Percentiles rank a stretch among this genome's conserved stretches.
phyloP scores from a whole-genome alignment of 2,329 filamentous ascomycete genomes.

The Trichoderma sp. region DNA sequence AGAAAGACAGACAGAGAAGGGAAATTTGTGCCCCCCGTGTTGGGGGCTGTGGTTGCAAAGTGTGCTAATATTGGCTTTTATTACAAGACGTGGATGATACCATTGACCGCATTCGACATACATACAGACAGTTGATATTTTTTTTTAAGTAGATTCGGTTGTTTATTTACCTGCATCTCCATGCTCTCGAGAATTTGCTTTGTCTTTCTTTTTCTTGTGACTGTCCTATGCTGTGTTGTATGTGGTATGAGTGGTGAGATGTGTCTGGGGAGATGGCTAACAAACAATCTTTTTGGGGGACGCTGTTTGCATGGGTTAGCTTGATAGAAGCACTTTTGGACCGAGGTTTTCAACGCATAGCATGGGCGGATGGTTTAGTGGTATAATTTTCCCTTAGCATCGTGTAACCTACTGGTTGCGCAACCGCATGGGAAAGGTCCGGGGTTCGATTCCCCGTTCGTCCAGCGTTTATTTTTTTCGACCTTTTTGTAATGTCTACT shows the following conservation, averaged over 20 bases:
- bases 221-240: background rate
- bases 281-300: background rate
- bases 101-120: slow-evolving; percentile 40
- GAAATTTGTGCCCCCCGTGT: background rate
- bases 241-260: background rate
- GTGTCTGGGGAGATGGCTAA: background rate
- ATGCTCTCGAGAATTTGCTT: background rate
- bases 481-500: background rate
- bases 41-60: slow-evolving; percentile 20
- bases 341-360: background rate
- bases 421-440: slow-evolving; percentile 23
- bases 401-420: background rate
- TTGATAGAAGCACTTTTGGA: background rate
- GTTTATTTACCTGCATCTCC: slow-evolving; percentile 15
- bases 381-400: slow-evolving; percentile 24
- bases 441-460: slow-evolving; percentile 26
- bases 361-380: slow-evolving; percentile 23
- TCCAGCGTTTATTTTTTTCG: slow-evolving; percentile 12
- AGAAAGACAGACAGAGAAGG: slow-evolving; percentile 4
- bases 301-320: background rate
- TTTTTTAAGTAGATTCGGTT: slow-evolving; percentile 16
- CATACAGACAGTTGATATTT: slow-evolving; percentile 19
- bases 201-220: background rate
- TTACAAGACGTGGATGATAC: slow-evolving; percentile 45
- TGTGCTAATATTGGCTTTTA: slow-evolving; percentile 31